Evolutionary conservation across 768 basidiomycete genomes (phyloP), one percentile per base, ranked within the genome.

Genomic region (Trametes gibbosa): DNA sequence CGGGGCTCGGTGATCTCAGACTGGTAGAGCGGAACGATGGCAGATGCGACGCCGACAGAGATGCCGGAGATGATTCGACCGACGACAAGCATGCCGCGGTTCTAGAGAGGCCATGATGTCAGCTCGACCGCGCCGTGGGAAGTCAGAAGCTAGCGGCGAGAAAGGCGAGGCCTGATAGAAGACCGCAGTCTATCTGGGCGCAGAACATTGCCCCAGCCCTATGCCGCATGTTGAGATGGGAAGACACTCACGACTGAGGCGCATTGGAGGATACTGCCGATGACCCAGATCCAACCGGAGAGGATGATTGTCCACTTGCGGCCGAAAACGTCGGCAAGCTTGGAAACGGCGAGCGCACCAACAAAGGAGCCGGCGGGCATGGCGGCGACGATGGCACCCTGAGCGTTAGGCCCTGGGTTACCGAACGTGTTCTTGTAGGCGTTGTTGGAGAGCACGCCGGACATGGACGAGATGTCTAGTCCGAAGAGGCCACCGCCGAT

Each of bases 381-480:
- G 40, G 87, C 73, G 3, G 89, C 88, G n/a, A 87, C 84, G 45
- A 90, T 90, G 17, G 79, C 88, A 32, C 88, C 88, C 74, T 89
- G 87, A 7, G 77, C 81, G 53, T 74, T 77, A 5, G 83, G 75
- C 21, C 70, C 66, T 5, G 86, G 87, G 61, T 70, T 59, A n/a
- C 65, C 66, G 60, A 73, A 75, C 9, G 65, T 64, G 40, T 61
- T 64, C 59, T 68, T 68, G 65, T 75, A 75, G 21, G 73, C 70
- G 37, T 73, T 59, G 53, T 75, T 75, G 71, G 73, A 86, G 63
- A 90, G 73, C 51, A 90, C 86, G 8, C 85, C 87, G 50, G 88
- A 87, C 88, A 90, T 90, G 68, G 87, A 90, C 66, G 87, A 87
- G 67, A 90, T 89, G 77, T 90, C 89, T 75, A 90, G 70, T 70